Conservation (phyloP, 768 basidiomycete genomes). For the Termitomyces sp. region DNA sequence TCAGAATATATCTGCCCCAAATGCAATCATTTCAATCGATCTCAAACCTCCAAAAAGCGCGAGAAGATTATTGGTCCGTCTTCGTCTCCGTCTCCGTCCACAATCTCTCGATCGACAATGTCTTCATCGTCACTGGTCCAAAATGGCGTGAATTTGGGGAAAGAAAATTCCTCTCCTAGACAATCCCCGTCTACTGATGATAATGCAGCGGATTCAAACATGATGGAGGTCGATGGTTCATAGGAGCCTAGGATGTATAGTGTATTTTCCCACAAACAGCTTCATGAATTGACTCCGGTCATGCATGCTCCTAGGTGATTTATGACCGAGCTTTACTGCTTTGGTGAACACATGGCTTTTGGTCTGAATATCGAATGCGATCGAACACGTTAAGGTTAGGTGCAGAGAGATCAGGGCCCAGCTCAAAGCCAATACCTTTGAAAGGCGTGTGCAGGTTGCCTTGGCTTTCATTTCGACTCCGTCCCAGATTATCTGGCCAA, state of each 20-base stretch:
- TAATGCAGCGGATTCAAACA: conserved; percentile 18
- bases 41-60: conserved; percentile 29
- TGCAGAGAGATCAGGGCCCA: background rate
- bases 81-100: conserved; percentile 10
- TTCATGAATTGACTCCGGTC: background rate
- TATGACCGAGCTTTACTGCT: background rate
- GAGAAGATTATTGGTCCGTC: conserved; percentile 17
- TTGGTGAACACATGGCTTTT: background rate
- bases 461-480: background rate
- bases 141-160: background rate
- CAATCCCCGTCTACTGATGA: conserved; percentile 14
- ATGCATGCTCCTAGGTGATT: background rate
- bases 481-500: background rate
- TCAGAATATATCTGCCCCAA: conserved; percentile 84
- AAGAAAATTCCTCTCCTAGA: conserved; percentile 7
- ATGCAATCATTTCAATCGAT: conserved; percentile 77
- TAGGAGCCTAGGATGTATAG: conserved; percentile 5
- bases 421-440: background rate
- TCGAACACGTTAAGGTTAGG: background rate
- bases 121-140: conserved; percentile 5
- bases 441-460: background rate
- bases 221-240: conserved; percentile 28
- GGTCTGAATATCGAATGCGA: background rate
- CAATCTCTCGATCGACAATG: background rate
- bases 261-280: background rate